A percentile compares a stretch with the other conserved stretches of the same genome.
Evolutionary conservation across 2,329 filamentous ascomycete species (phyloP).

Genomic region (Trichoderma koningii): DNA sequence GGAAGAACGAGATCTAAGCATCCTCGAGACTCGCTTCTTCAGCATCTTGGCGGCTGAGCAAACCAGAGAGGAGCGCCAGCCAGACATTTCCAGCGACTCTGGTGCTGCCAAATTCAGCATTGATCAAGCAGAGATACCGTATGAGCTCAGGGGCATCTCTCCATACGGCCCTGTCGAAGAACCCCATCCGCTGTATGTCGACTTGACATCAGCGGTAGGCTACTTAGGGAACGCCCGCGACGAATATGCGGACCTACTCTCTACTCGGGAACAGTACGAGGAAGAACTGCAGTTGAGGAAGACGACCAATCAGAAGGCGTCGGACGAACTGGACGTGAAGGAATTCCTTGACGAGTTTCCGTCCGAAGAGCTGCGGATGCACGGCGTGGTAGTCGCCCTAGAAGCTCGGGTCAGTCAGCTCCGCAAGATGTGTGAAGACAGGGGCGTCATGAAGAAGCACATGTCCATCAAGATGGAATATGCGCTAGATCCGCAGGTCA

Average conservation of each 20-base stretch:
- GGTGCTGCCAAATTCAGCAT: constrained; percentile 20
- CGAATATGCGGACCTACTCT: constrained; percentile 48
- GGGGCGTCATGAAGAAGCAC: constrained; percentile 48
- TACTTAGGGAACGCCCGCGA: constrained; percentile 53
- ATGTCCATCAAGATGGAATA: constrained; percentile 44
- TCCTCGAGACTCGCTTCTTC: constrained; percentile 45
- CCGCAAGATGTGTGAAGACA: constrained; percentile 45
- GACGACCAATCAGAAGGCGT: constrained; percentile 35
- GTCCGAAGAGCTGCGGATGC: constrained; percentile 40
- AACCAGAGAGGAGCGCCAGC: constrained; percentile 25
- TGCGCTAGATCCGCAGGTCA: constrained; percentile 42
- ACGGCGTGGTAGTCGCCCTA: constrained; percentile 39
- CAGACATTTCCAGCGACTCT: constrained; percentile 16
- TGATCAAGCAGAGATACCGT: constrained; percentile 34
- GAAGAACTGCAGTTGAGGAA: constrained; percentile 42
- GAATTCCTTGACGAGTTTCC: constrained; percentile 51
- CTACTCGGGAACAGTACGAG: constrained; percentile 44
- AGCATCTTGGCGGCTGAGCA: constrained; percentile 41
- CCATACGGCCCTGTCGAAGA: constrained; percentile 42
- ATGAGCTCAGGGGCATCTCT: constrained; percentile 42
- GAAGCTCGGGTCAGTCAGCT: constrained; percentile 42
- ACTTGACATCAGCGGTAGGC: constrained; percentile 47
- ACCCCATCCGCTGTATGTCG: constrained; percentile 51
- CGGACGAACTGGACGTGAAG: constrained; percentile 45
- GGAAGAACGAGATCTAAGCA: constrained; percentile 41